Conservation (phyloP, 768 basidiomycete species). For the Calocybe gangraenosa region DNA sequence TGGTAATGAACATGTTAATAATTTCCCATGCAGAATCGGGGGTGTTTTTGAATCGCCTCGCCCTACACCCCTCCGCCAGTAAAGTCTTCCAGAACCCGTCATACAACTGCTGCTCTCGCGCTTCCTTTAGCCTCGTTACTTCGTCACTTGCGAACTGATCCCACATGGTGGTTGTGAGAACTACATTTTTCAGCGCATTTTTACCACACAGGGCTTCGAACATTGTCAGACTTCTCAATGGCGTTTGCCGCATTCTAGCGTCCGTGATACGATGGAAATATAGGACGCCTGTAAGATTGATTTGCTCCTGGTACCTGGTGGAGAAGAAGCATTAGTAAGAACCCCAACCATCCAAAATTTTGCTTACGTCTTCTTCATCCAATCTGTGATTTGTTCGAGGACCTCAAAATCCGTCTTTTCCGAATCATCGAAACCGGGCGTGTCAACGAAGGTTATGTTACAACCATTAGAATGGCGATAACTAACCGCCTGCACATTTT, state of each 20-base stretch:
- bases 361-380: slow-evolving; percentile 22
- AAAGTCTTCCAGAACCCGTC: slow-evolving; percentile 41
- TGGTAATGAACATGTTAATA: slow-evolving; percentile 25
- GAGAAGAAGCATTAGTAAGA: neutral
- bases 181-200: slow-evolving; percentile 35
- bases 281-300: slow-evolving; percentile 33
- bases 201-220: slow-evolving; percentile 48
- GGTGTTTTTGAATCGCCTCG: slow-evolving; percentile 29
- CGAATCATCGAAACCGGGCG: slow-evolving; percentile 26
- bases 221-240: slow-evolving; percentile 30
- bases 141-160: slow-evolving; percentile 27
- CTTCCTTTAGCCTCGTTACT: too few relatives aligned
- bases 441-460: slow-evolving; percentile 22
- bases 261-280: slow-evolving; percentile 38
- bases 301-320: slow-evolving; percentile 19
- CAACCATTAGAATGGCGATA: slow-evolving; percentile 18
- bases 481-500: slow-evolving; percentile 14
- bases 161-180: slow-evolving; percentile 49
- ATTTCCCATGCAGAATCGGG: slow-evolving; percentile 31
- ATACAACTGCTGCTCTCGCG: slow-evolving; percentile 35
- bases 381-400: slow-evolving; percentile 20
- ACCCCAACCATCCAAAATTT: neutral
- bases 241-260: slow-evolving; percentile 34
- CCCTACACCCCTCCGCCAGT: slow-evolving; percentile 14
- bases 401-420: slow-evolving; percentile 19